Evolutionary conservation across 2,329 filamentous ascomycete genomes (phyloP), one percentile per base, ranked within the genome.

Genomic region (Hypoxylon sp.): DNA sequence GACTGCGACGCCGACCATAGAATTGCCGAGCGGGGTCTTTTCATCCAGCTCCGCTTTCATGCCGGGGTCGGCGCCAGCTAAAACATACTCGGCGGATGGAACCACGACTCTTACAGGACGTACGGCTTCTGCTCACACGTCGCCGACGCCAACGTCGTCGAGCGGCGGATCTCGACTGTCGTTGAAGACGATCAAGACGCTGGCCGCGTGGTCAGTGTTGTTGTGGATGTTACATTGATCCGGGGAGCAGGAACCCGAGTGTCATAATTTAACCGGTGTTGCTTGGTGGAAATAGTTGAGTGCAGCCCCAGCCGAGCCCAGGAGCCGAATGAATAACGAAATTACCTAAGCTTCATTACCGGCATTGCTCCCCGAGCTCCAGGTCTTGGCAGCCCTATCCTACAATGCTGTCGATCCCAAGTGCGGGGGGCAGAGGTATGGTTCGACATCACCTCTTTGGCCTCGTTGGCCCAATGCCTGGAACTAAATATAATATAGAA

Each of bases 181-280:
- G 26, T 34, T 32, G 19, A 32, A 22, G 11, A 24, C 32, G 3
- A 4, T 15, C 10, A 15, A 7, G 75, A 49, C 49, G 77, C 81
- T 59, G 17, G 2, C 51, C 17, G 6, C 22, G 17, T 53, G 41
- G 39, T 8, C 59, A 15, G 51, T 41, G 10, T 50, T 48, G 6
- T 13, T 56, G 19, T 59, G 39, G 50, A n/a, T 47, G 11, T n/a
- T 44, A 2, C 15, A 41, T 3, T 58, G 39, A 34, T 11, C 30
- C 10, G 56, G 64, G 53, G 61, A 86, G 78, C 1, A 61, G 26
- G 13, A 15, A 34, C 32, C 32, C 32, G 32, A 19, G n/a, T 8
- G 6, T 19, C 72, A 19, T 81, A 68, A 75, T 88, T 88, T 7
- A 89, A 79, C 61, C 24, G n/a, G 19, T 24, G 15, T 13, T 20